Percentiles rank a stretch among this genome's conserved stretches.
Conservation (phyloP, 78 protist species). For the Dictyostelium firmibasis region DNA sequence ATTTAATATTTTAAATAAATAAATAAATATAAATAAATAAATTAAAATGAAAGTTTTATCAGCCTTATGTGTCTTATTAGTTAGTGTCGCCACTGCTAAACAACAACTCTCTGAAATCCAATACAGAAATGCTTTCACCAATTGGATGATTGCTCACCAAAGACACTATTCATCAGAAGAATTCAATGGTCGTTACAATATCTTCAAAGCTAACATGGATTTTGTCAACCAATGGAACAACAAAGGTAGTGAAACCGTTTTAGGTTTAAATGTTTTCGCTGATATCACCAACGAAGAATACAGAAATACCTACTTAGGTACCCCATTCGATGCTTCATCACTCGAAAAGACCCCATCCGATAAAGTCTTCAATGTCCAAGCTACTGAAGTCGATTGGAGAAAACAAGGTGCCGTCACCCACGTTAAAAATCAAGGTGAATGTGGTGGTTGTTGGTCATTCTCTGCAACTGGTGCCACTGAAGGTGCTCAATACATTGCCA, state of each 20-base stretch:
- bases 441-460: constrained; percentile 91
- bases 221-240: constrained; percentile 34
- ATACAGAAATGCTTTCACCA: constrained; percentile 25
- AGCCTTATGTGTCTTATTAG: neutral
- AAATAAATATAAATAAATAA: neutral
- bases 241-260: constrained; percentile 58
- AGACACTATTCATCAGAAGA: constrained; percentile 7
- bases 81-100: constrained; percentile 4
- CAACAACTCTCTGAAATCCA: neutral
- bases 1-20: neutral
- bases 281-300: constrained; percentile 71
- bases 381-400: constrained; percentile 68
- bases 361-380: neutral
- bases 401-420: constrained; percentile 77
- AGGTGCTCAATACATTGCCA: constrained; percentile 53
- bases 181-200: constrained; percentile 18
- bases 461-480: constrained; percentile 79
- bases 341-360: neutral
- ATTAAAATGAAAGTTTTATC: constrained; percentile 10
- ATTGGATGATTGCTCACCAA: constrained; percentile 34
- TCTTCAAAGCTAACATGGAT: constrained; percentile 68
- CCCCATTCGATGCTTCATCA: constrained; percentile 22
- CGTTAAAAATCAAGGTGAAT: constrained; percentile 83
- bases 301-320: constrained; percentile 14
- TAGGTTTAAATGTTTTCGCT: constrained; percentile 58